These are phyloP conservation scores for Sanguinoderma infundibulare DNA, from an alignment of 1,284 basidiomycete genomes.

Conservation along the genomic window DNA sequence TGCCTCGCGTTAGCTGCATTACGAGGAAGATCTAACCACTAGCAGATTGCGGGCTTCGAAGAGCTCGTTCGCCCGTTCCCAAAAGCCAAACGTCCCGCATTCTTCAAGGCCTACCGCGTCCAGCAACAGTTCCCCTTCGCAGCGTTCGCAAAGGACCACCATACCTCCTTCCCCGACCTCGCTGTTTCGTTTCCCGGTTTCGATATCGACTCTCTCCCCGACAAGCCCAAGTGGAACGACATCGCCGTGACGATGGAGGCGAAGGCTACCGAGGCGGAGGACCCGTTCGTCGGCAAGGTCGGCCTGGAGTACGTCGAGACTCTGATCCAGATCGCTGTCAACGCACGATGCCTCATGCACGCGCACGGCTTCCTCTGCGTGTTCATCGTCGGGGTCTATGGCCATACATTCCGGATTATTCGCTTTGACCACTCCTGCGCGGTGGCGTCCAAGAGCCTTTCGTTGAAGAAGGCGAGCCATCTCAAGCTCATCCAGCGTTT, in stretches of 20 bases:
- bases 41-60: background rate
- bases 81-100: background rate
- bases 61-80: constrained; percentile 3
- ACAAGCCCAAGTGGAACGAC: background rate
- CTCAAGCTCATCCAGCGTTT: constrained; percentile 12
- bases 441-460: constrained; percentile 4
- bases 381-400: constrained; percentile 23
- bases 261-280: constrained; percentile 4
- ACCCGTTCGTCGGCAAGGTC: constrained; percentile 7
- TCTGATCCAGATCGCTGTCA: constrained; percentile 14
- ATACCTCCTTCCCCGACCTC: constrained; percentile 11
- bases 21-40: background rate
- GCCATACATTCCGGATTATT: constrained; percentile 16
- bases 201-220: background rate
- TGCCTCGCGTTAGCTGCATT: background rate
- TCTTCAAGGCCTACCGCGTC: background rate
- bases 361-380: constrained; percentile 15
- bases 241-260: constrained; percentile 15
- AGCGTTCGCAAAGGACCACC: background rate
- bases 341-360: constrained; percentile 16
- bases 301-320: background rate
- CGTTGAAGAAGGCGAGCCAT: constrained; percentile 1
- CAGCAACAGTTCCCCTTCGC: constrained; percentile 1
- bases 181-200: constrained; percentile 11
- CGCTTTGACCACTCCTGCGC: constrained; percentile 22